Conservation (phyloP, 2,329 filamentous ascomycete species). For the Onygenales sp. region DNA sequence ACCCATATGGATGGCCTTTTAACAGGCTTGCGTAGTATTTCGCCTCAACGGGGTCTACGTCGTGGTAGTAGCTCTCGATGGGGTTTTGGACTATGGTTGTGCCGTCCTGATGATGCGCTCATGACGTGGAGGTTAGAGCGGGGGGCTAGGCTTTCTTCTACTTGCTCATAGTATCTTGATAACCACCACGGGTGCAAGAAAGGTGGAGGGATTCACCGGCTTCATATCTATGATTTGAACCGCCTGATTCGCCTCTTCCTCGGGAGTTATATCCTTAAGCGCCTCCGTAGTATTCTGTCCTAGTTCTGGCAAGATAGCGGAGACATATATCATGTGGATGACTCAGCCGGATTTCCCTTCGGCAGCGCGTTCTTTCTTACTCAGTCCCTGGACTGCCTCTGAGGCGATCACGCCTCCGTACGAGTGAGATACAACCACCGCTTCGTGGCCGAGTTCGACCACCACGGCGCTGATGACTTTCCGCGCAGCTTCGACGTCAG, state of each 20-base stretch:
- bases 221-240: not conserved
- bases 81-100: slow-evolving; percentile 1
- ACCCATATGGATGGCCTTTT: slow-evolving; percentile 1
- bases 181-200: not conserved
- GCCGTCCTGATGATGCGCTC: not conserved
- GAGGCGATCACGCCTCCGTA: slow-evolving; percentile 24
- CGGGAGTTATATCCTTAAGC: not conserved
- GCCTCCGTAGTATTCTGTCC: not conserved
- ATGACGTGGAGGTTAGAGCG: not conserved
- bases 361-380: slow-evolving; percentile 4
- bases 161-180: not conserved
- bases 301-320: not conserved
- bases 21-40: slow-evolving; percentile 1
- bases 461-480: slow-evolving; percentile 17
- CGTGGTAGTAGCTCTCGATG: slow-evolving; percentile 5
- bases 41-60: slow-evolving; percentile 2
- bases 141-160: not conserved
- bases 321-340: slow-evolving; percentile 6
- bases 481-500: slow-evolving; percentile 19
- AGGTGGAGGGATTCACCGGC: not conserved
- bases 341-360: slow-evolving; percentile 2
- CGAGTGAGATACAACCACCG: slow-evolving; percentile 27
- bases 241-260: not conserved
- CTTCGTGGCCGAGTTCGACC: slow-evolving; percentile 24
- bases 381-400: slow-evolving; percentile 20